Base-by-base conservation (phyloP, 257 asterid genomes). In the Scutellaria baicalensis region DNA sequence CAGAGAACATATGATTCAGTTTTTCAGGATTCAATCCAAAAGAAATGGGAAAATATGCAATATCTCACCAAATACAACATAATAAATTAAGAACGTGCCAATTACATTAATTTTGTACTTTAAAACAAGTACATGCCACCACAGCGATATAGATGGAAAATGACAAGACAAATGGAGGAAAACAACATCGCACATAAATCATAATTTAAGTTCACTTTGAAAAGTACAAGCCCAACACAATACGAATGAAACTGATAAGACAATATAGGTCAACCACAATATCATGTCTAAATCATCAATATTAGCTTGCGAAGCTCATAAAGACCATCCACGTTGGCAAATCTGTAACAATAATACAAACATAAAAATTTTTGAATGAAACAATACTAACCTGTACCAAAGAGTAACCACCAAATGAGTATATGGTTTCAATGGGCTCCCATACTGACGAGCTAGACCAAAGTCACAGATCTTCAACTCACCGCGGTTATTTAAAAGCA, bases 371-470 rank as follows among this genome's bases (percentile, higher is more conserved):
- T 45, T 44, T 47, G 72, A 45, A 70, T 11, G 35, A 57, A 39
- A 9, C n/a, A 56, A 75, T 33, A 47, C 95, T 79, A 78, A 92
- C 98, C 97, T 90, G 95, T 92, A 92, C 97, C 96, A 92, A 77
- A 92, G 80, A 70, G 98, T 92, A 70, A 92, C 97, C 68, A 92
- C 98, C 92, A 92, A 69, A 13, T 85, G 98, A 57, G 98, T 92
- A 74, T 90, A 92, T 1, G 95, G 98, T 73, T 90, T 92, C 82
- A 88, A 68, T 18, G 98, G 98, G 77, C 90, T 90, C 54, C 98
- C 98, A 73, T 92, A 90, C 50, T 92, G 98, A 20, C 98, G 97
- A 71, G 98, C 95, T 75, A 92, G 80, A 40, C 98, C 98, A 73
- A 92, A 92, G 81, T 92, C 98, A 50, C 98, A 92, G 35, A 92